Conservation (phyloP, 1,139 yeast genomes). For the Sugiyamaella xylanicola region DNA sequence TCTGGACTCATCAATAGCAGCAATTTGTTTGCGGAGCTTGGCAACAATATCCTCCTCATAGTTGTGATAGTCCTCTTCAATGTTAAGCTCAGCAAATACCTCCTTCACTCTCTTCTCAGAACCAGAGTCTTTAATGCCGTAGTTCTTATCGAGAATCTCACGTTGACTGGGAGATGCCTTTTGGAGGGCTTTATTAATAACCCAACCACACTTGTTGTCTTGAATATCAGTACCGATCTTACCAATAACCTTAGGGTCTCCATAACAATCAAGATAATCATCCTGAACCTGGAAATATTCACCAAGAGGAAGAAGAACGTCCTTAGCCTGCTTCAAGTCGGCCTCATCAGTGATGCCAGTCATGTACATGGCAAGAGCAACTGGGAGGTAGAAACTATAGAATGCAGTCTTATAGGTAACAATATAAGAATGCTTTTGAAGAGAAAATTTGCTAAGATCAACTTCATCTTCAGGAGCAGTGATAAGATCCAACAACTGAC, state of each 20-base stretch:
- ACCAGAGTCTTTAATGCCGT: conserved; percentile 77
- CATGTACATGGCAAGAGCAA: conserved; percentile 93
- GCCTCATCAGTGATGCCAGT: conserved; percentile 70
- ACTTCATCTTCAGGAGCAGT: conserved; percentile 97
- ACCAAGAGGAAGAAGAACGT: conserved; percentile 90
- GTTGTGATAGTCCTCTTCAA: conserved; percentile 68
- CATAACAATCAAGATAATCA: conserved; percentile 95
- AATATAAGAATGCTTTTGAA: conserved; percentile 89
- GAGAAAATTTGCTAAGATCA: conserved; percentile 82
- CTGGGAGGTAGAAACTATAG: conserved; percentile 96
- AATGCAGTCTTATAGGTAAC: conserved; percentile 97
- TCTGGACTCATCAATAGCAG: conserved; percentile 76
- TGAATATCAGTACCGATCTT: conserved; percentile 98
- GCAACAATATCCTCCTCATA: conserved; percentile 81
- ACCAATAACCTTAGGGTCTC: conserved; percentile 96
- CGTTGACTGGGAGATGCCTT: conserved; percentile 82
- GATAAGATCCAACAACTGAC: conserved; percentile 90
- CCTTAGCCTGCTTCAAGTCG: conserved; percentile 86
- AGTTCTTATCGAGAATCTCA: conserved; percentile 75
- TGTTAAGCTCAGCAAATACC: conserved; percentile 71
- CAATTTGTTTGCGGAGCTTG: conserved; percentile 65
- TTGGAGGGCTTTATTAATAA: conserved; percentile 87
- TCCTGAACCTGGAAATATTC: conserved; percentile 99
- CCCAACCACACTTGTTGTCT: conserved; percentile 99
- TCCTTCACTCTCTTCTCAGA: conserved; percentile 73